Base-by-base conservation (phyloP, 176 grass and related monocot species). In the Hordeum marinum region DNA sequence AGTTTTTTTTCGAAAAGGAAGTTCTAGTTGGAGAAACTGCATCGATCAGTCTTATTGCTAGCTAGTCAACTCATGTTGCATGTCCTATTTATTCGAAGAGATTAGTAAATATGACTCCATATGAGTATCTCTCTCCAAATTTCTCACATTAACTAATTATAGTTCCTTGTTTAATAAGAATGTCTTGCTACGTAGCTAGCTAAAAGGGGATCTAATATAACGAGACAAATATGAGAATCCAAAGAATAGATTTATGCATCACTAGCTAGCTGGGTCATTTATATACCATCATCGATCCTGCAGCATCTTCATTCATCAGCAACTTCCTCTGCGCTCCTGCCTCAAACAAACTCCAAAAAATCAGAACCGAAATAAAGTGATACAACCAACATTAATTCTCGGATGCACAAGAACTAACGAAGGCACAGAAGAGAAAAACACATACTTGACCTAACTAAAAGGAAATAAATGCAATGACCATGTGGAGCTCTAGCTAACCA, bases 311-410 rank as follows among this genome's bases (percentile, higher is more conserved):
- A 24, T 68, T 60, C 73, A 83, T 60, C 73, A 83, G 18, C 26
- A 87, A 27, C 67, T 59, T 90, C 80, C 75, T 78, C 39, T 70
- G 72, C 29, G 68, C 89, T 80, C 78, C 88, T 90, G 84, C 68
- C 68, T 61, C 27, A 68, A 79, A 23, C 14, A 48, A 72, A 84
- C 37, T 63, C 43, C 46, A 21, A 61, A 7, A 35, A 4, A 40
- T 87, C 75, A 90, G 21, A 78, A 83, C 12, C 59, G 10, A 78
- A 72, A 45, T 13, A 21, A 80, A 90, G 57, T 5, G 20, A 77
- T 18, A 27, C 25, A 9, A 63, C 4, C 8, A 29, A 45, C 13
- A 65, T 4, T 14, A 88, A 74, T 21, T 23, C 70, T 48, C 66
- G 18, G 66, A 59, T 14, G 32, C 61, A 34, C 26, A 80, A 50